A percentile compares a stretch with the other conserved stretches of the same genome.
phyloP scores from a whole-genome alignment of 2,329 filamentous ascomycete genomes.

The Aspergillus latus region DNA sequence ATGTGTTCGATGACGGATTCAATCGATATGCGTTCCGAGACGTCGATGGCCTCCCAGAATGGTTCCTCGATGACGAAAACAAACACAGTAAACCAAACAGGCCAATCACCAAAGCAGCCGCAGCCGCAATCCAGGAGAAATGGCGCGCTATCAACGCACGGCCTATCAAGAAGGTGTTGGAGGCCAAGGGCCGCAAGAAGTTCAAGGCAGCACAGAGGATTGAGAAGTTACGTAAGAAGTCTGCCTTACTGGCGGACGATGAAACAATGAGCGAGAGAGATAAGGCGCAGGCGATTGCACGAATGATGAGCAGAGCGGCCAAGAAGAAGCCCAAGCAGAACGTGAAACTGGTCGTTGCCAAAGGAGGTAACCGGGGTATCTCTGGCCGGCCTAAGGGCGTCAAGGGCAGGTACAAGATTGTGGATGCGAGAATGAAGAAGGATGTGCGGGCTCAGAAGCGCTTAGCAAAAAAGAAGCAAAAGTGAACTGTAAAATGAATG shows the following conservation, averaged over 20 bases:
- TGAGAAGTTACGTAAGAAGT: slow-evolving; percentile 97
- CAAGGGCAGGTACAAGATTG: slow-evolving; percentile 96
- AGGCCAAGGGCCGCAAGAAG: slow-evolving; percentile 96
- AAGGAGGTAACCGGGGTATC: slow-evolving; percentile 78
- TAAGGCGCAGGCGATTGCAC: slow-evolving; percentile 81
- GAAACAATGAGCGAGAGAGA: slow-evolving; percentile 95
- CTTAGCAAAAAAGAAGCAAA: slow-evolving; percentile 68
- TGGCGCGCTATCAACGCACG: slow-evolving; percentile 86
- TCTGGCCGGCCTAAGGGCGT: slow-evolving; percentile 85
- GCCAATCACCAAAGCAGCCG: slow-evolving; percentile 88
- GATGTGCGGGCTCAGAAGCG: slow-evolving; percentile 87
- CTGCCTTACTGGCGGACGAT: slow-evolving; percentile 81
- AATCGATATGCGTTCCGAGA: slow-evolving; percentile 92
- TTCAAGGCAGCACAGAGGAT: slow-evolving; percentile 86
- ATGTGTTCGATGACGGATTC: slow-evolving; percentile 87
- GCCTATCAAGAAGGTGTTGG: slow-evolving; percentile 98
- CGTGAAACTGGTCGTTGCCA: slow-evolving; percentile 85
- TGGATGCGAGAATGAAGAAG: slow-evolving; percentile 94
- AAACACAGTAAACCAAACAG: slow-evolving; percentile 80
- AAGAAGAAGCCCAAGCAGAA: slow-evolving; percentile 84
- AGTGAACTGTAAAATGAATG: slow-evolving; percentile 17
- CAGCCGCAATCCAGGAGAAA: slow-evolving; percentile 92
- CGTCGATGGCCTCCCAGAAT: slow-evolving; percentile 86
- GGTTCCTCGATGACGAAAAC: slow-evolving; percentile 93
- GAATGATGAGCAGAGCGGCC: slow-evolving; percentile 75